Evolutionary conservation across 441 rosid species (phyloP), one percentile per base, ranked within the genome.

Genomic region (Viola pubescens): DNA sequence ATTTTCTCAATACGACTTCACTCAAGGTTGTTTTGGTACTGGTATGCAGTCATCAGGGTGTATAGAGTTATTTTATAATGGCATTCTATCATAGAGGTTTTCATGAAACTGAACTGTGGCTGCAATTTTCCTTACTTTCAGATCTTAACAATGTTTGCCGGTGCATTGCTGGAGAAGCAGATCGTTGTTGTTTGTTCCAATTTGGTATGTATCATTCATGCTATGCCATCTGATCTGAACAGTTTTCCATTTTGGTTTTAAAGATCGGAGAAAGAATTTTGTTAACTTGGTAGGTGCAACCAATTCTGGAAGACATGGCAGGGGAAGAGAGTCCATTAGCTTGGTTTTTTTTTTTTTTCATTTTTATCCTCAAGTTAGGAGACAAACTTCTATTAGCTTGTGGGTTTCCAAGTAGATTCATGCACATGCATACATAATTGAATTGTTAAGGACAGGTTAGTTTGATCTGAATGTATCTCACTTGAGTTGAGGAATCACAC

Each of bases 161-260:
- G 82, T 66, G 96, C 97, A 67, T 74, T 94, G 61, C 81, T 90
- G 65, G 98, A 90, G 79, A 94, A 94, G 74, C 96, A 88, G 77
- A 89, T 88, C 54, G 86, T 82, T 56, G 74, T 94, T 66, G 78
- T 90, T 72, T 94, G 97, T 78, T 86, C 97, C 12, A 89, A 89
- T 82, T 80, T 94, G 97, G 98, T 89, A 82, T 2, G 79, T 72
- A 16, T 11, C 41, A 56, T n/a, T 55, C 56, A 9, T 16, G 11
- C 49, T 44, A 68, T 62, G 19, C 56, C 37, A 1, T 62, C 40
- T n/a, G 7, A 44, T 59, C 26, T 57, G 45, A 7, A 26, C 40
- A 46, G 16, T 53, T 37, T 19, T 59, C 37, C 56, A 38, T 58
- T 26, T 48, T 37, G 14, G 49, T 57, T 47, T 19, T 56, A 43